Conservation (phyloP, 495 filamentous ascomycete species). For the Lophiostoma macrostomum region DNA sequence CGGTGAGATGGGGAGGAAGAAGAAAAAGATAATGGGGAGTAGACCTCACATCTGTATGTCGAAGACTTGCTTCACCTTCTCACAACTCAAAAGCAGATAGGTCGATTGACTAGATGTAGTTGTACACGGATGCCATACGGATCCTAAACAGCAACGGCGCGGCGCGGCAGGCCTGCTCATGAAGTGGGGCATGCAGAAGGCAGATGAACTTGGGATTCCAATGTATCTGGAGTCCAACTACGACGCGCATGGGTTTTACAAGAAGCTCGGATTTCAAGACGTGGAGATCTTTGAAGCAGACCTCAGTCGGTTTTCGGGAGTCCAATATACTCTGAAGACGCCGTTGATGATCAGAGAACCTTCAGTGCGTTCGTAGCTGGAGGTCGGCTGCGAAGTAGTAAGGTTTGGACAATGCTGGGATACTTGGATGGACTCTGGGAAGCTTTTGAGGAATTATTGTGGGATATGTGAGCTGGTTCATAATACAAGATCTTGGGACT, state of each 20-base stretch:
- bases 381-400: no score
- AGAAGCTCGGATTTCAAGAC: constrained; percentile 17
- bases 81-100: neutral
- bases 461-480: no score
- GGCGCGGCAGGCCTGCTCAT: constrained; percentile 15
- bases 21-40: constrained; percentile 17
- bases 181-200: constrained; percentile 8
- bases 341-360: constrained; percentile 12
- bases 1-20: constrained; percentile 3
- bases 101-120: neutral
- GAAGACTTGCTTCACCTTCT: neutral
- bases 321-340: neutral
- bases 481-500: no score
- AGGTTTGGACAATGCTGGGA: no score
- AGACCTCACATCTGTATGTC: constrained; percentile 13
- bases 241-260: constrained; percentile 10
- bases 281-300: constrained; percentile 5
- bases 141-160: constrained; percentile 10
- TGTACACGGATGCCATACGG: constrained; percentile 11
- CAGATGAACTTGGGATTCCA: constrained; percentile 7
- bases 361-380: no score
- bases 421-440: no score
- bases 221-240: constrained; percentile 14
- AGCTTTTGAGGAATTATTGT: no score
- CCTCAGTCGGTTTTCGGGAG: constrained; percentile 1